phyloP scores from a whole-genome alignment of 306 rosid genomes.

The Trichosanthes cucumerina region DNA sequence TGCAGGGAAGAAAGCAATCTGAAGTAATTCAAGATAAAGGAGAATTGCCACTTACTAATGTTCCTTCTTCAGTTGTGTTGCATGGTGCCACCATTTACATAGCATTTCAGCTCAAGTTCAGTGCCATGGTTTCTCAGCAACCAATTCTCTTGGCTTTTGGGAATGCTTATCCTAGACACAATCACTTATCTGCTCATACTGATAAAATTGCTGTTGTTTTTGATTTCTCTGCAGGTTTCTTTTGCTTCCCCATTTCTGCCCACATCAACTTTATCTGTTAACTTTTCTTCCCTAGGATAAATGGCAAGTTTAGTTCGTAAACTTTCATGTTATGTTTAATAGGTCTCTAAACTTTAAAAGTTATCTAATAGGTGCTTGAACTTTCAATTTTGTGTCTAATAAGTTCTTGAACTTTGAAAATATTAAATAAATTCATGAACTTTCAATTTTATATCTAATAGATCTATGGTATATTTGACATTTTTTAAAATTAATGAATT shows the following conservation, averaged over 20 bases:
- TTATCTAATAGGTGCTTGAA: no score
- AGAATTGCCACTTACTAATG: conserved; percentile 75
- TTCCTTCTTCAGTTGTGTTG: conserved; percentile 74
- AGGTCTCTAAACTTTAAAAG: no score
- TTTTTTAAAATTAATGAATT: no score
- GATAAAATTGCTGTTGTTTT: conserved; percentile 51
- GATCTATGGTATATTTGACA: no score
- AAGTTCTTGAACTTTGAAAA: no score
- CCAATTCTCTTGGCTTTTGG: conserved; percentile 77
- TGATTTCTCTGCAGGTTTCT: conserved; percentile 75
- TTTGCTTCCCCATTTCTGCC: background rate
- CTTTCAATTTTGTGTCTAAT: background rate
- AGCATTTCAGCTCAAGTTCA: conserved; percentile 76
- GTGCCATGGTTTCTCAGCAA: conserved; percentile 42
- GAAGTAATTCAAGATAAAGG: conserved; percentile 71
- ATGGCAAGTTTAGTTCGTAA: no score
- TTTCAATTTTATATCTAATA: no score
- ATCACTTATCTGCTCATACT: conserved; percentile 46
- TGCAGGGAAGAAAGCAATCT: conserved; percentile 60
- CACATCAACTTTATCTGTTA: background rate
- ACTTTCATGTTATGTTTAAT: no score
- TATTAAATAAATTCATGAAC: no score
- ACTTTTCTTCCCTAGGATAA: no score
- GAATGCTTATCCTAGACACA: conserved; percentile 41
- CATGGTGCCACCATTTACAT: conserved; percentile 80